Percentiles rank a stretch among this genome's conserved stretches.
phyloP scores from a whole-genome alignment of 202 grass and related monocot species.

The Carex sylvatica region DNA sequence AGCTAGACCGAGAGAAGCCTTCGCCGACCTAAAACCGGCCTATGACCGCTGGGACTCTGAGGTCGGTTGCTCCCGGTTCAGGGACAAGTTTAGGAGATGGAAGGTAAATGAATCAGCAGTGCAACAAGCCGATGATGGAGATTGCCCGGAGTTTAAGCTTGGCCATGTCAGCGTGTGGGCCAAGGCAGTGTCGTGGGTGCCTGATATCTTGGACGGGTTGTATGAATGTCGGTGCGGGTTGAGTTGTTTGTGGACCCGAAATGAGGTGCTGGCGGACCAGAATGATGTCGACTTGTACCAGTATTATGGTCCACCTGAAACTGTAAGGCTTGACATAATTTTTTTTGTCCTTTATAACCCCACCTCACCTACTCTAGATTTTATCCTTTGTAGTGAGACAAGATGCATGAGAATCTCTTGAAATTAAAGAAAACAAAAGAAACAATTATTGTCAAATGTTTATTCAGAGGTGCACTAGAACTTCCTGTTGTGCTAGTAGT shows the following conservation, averaged over 20 bases:
- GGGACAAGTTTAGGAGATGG: constrained; percentile 27
- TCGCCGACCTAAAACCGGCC: constrained; percentile 7
- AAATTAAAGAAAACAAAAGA: neutral
- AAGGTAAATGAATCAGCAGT: constrained; percentile 4
- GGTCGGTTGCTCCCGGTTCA: constrained; percentile 18
- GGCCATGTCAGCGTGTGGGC: constrained; percentile 22
- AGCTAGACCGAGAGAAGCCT: constrained; percentile 9
- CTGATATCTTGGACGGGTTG: constrained; percentile 12
- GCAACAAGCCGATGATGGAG: constrained; percentile 3
- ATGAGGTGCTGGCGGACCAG: constrained; percentile 22
- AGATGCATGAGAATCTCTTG: neutral
- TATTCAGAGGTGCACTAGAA: neutral
- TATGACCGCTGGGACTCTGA: constrained; percentile 29
- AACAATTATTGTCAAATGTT: neutral
- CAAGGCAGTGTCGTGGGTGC: constrained; percentile 13
- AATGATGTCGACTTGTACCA: constrained; percentile 33
- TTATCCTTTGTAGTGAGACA: neutral
- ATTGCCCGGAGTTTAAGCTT: constrained; percentile 19
- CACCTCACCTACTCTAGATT: neutral
- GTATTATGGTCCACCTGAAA: constrained; percentile 8
- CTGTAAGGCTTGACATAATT: constrained; percentile 17
- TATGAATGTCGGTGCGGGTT: constrained; percentile 37
- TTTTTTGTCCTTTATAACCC: neutral
- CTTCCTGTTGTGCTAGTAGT: neutral
- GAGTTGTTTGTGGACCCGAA: constrained; percentile 36